Conservation (phyloP, 179 eudicot genomes). For the Nepenthes alata region DNA sequence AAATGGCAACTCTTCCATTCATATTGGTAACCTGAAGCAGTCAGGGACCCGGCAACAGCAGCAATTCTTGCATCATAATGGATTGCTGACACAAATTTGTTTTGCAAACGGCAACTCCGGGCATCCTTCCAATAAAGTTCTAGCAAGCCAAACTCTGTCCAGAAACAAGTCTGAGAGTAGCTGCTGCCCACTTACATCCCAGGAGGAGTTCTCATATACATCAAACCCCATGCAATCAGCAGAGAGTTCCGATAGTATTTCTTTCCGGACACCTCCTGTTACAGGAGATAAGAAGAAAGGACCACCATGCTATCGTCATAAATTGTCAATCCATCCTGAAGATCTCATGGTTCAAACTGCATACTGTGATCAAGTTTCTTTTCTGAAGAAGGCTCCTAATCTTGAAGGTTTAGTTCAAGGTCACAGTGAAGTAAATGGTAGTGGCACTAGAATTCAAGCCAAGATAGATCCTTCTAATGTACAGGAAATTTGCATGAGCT, state of each 20-base stretch:
- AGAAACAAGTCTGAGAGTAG: constrained; percentile 38
- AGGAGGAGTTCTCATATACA: constrained; percentile 38
- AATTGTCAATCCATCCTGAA: constrained; percentile 16
- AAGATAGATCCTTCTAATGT: constrained; percentile 40
- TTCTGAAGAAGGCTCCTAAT: constrained; percentile 12
- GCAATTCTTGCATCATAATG: constrained; percentile 9
- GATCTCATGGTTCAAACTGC: constrained; percentile 16
- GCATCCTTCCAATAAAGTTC: constrained; percentile 26
- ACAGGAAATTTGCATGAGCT: constrained; percentile 50
- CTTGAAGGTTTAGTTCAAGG: constrained; percentile 28
- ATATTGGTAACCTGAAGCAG: constrained; percentile 20
- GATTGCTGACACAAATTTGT: background rate
- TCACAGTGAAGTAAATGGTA: constrained; percentile 21
- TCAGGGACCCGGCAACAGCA: constrained; percentile 16
- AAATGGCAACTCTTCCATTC: constrained; percentile 22
- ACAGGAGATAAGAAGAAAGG: constrained; percentile 29
- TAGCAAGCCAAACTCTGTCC: constrained; percentile 23
- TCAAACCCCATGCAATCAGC: constrained; percentile 31
- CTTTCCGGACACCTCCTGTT: constrained; percentile 25
- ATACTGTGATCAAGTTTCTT: constrained; percentile 18
- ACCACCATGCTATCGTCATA: constrained; percentile 17
- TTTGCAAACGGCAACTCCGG: background rate
- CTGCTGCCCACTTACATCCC: constrained; percentile 27
- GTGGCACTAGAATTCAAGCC: constrained; percentile 20
- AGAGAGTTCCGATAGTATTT: constrained; percentile 24